Evolutionary conservation across 352 stramenopile genomes (phyloP).

Genomic region (Pythium oligandrum): DNA sequence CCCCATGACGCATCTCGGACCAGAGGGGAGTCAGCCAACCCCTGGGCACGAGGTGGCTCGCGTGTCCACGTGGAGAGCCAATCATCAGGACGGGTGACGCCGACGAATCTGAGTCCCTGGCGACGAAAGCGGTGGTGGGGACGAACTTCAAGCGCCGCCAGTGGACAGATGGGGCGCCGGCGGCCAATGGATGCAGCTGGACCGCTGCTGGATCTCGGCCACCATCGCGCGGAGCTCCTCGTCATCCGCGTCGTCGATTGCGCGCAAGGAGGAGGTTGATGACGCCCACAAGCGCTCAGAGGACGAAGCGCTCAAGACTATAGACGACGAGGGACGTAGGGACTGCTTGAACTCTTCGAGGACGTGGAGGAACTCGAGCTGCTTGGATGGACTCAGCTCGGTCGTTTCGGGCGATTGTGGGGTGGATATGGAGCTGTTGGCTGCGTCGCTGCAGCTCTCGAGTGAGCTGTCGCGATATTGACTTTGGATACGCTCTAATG

Average conservation of each 20-base stretch:
- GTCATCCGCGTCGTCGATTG: background rate
- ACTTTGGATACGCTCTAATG: constrained; percentile 11
- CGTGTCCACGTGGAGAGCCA: constrained; percentile 8
- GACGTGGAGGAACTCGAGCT: constrained; percentile 36
- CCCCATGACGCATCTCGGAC: too few species aligned
- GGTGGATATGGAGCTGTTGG: too few species aligned
- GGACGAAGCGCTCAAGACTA: background rate
- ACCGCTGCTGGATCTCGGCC: constrained; percentile 15
- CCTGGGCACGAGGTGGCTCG: background rate
- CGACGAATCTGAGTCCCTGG: constrained; percentile 23
- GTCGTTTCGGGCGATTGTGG: too few species aligned
- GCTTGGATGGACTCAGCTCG: constrained; percentile 9
- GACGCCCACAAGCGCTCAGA: background rate
- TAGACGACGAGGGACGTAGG: constrained; percentile 15
- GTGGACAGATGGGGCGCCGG: too few species aligned
- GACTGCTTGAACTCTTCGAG: constrained; percentile 45
- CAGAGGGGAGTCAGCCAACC: too few species aligned
- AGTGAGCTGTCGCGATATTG: background rate
- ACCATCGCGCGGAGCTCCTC: constrained; percentile 26
- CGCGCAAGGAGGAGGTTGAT: too few species aligned
- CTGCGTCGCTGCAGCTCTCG: too few species aligned
- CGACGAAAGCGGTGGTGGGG: background rate
- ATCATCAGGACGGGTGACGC: constrained; percentile 7
- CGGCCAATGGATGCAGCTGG: too few species aligned
- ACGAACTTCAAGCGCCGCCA: constrained; percentile 15